Evolutionary conservation across 208 protist species (phyloP), one percentile per base, ranked within the genome.

Genomic region (Leishmania tarentolae): DNA sequence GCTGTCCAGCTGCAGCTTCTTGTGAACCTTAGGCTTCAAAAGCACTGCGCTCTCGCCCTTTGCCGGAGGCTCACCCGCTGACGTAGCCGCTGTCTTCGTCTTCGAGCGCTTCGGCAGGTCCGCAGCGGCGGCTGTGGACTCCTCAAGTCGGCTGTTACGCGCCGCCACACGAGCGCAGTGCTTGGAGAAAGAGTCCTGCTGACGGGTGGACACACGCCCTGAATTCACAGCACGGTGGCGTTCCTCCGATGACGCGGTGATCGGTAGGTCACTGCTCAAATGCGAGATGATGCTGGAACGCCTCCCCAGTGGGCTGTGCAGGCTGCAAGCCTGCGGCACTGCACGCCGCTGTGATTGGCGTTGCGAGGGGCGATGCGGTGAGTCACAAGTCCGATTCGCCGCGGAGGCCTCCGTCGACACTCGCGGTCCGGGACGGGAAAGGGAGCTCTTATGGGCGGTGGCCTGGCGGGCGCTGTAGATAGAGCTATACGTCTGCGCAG

Each of bases 171-270:
- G 78, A 21, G 85, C 79, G 53, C 85, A 88, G 82, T 88, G 85
- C 73, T 88, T 88, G 66, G 82, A 37, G 63, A 90, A 80, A 61
- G 83, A 87, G 53, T 87, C 80, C 57, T 85, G 77, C 75, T 90
- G 87, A 11, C 87, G 87, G 13, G 19, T 63, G 37, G 82, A 82
- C 47, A 86, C 78, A 28, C 79, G 59, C 7, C 65, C 76, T 2
- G 57, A 46, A 31, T 76, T 31, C 9, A 13, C 68, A 17, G 42
- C 63, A 31, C 75, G 40, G 50, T 31, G 53, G 46, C 46, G 73
- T 63, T 61, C 77, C 65, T 75, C 82, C 15, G 72, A 71, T 40
- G 83, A 73, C 31, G 74, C 80, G 19, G 46, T 65, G 6, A 71
- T 7, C 40, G 24, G 31, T 15, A 44, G 44, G 56, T 59, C 78